Evolutionary conservation across 805 yeast species (phyloP).

Genomic region (Pichia cabralensis): DNA sequence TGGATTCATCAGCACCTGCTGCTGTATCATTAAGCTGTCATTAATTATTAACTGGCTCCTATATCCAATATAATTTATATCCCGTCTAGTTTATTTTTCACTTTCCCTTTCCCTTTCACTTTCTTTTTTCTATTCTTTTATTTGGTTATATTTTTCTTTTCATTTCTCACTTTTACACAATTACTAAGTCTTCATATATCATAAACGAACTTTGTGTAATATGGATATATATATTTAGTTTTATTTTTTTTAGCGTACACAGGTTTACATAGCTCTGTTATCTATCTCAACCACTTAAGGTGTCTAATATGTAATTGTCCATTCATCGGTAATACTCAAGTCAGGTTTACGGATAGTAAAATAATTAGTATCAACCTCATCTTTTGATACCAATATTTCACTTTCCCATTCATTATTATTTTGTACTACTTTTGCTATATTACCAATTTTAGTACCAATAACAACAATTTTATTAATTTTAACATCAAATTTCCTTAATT

Average conservation of each 20-base stretch:
- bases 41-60: no score
- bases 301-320: conserved; percentile 27
- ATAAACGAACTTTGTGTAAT: no score
- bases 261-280: no score
- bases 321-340: conserved; percentile 34
- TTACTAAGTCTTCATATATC: no score
- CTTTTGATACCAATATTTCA: conserved; percentile 8
- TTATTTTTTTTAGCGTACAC: no score
- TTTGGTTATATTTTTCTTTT: not conserved
- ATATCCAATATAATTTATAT: no score
- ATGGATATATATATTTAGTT: no score
- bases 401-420: conserved; percentile 30
- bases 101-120: not conserved
- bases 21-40: conserved; percentile 22
- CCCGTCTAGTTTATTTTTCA: not conserved
- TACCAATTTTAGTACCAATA: conserved; percentile 25
- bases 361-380: conserved; percentile 9
- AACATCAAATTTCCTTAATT: conserved; percentile 24
- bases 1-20: conserved; percentile 12
- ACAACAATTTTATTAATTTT: conserved; percentile 47
- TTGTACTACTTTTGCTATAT: conserved; percentile 22
- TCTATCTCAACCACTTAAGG: no score
- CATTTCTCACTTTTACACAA: not conserved
- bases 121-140: not conserved
- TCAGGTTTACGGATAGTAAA: conserved; percentile 39